Base-by-base conservation (phyloP, 306 rosid genomes). In the Acacia melanoxylon region DNA sequence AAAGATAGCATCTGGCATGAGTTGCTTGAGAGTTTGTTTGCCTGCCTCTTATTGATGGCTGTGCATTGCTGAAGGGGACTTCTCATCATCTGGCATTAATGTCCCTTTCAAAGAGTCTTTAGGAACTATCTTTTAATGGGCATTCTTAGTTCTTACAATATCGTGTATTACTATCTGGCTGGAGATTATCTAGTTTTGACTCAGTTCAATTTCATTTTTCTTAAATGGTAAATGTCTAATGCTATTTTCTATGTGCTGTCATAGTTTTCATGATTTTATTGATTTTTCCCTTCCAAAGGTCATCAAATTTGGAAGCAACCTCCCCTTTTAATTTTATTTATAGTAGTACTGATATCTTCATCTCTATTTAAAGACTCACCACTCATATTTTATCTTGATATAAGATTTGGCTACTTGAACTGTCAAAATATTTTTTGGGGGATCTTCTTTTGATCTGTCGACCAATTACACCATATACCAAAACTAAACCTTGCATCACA, bases 311-410 rank as follows among this genome's bases (percentile, higher is more conserved):
- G 66, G 24, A 51, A 78, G 67, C 69, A 61, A 75, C 73, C 68
- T 25, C 24, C 13, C 79, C 79, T 74, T 68, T 48, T 73, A 68
- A 63, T 67, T 45, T 44, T 35, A 22, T 40, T 51, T 75, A 13
- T 72, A 77, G 82, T 35, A 45, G 46, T 15, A 66, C 68, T 73
- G 33, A 33, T 81, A 12, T 74, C 54, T 81, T 68, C 76, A 12
- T 70, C 76, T 81, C 20, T 66, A 77, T 56, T 65, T 71, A 77
- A 51, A 45, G 66, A 80, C 52, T 58, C 69, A 67, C 25, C 0
- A 11, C 56, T 56, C 44, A 44, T 63, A 45, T 75, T 72, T 51
- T 81, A 16, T 80, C 49, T n/a, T 51, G 41, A 81, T 81, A 72
- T 62, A 65, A 42, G 45, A 11, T 10, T 46, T 44, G 15, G 61